Base-by-base conservation (phyloP, 306 rosid genomes). In the Herpetospermum pedunculosum region DNA sequence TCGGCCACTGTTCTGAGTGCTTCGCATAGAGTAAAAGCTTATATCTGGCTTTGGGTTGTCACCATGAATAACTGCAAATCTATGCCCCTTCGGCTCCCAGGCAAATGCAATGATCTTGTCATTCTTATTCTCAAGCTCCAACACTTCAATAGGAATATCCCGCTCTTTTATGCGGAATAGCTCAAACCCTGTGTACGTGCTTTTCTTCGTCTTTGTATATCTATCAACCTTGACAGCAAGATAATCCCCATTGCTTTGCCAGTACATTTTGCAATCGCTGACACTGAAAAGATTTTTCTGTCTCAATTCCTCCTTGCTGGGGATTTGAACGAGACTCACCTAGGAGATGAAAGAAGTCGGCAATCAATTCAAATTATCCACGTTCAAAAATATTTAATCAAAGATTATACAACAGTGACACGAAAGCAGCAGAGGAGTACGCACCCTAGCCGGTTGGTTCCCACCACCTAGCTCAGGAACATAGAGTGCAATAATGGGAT, bases 401-500 rank as follows among this genome's bases (percentile, higher is more conserved):
- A 70, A 53, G 7, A 5, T 58, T 15, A 23, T 21, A 8, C 21
- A 70, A 50, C 25, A 54, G 58, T 2, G 2, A 28, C 57, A 46
- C 15, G 2, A 19, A 25, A 38, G 2, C 16, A 34, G 6, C 72
- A 18, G 34, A 74, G 46, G 38, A 25, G 74, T 15, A 73, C 86
- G 30, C 78, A 93, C 98, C 87, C 92, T 86, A 40, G 97, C 98
- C 44, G 98, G 98, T 65, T 90, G 98, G 83, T 93, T 91, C 29
- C 97, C 97, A 77, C 96, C 97, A 23, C 98, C 97, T 74, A 84
- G 72, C 77, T 93, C 98, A 2, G 97, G 98, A 87, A 93, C 96
- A 83, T 85, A 85, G 30, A 93, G 88, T 16, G 97, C 82, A 64
- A 93, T 84, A 81, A 90, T 93, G 8, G 94, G 88, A 82, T 93